These are phyloP conservation scores for Naganishia onofrii DNA, from an alignment of 768 basidiomycete genomes.

Conservation along the genomic window DNA sequence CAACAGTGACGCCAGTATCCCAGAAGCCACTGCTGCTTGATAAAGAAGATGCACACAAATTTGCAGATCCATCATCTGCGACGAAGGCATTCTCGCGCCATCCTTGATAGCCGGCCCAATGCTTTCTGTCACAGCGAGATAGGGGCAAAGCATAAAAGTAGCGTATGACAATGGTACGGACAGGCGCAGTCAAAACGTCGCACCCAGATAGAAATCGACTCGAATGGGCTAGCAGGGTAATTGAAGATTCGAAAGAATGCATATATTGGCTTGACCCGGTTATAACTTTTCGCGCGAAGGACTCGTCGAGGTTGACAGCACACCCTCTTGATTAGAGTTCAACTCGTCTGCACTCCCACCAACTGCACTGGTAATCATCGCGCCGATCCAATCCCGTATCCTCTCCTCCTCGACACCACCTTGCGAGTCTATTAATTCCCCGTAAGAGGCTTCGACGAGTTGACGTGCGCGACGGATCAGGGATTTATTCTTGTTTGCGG, in stretches of 20 bases:
- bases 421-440: constrained; percentile 24
- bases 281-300: background rate
- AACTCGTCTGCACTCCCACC: constrained; percentile 23
- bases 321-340: background rate
- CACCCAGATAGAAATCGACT: background rate
- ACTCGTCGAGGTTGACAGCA: constrained; percentile 2
- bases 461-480: constrained; percentile 24
- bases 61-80: too few relatives aligned
- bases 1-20: too few relatives aligned
- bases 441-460: constrained; percentile 5
- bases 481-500: constrained; percentile 34
- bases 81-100: too few relatives aligned
- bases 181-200: background rate
- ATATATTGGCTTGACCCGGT: background rate
- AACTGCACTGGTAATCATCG: constrained; percentile 16
- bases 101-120: too few relatives aligned
- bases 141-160: too few relatives aligned
- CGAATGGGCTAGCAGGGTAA: background rate
- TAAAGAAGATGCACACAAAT: too few relatives aligned
- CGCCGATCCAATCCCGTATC: constrained; percentile 30
- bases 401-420: constrained; percentile 32
- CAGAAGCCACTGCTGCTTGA: too few relatives aligned
- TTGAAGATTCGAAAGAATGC: background rate
- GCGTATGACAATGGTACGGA: too few relatives aligned
- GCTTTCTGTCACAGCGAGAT: too few relatives aligned